A percentile compares a stretch with the other conserved stretches of the same genome.
phyloP scores from a whole-genome alignment of 2,329 filamentous ascomycete species.

The Ceratocystis papillata region DNA sequence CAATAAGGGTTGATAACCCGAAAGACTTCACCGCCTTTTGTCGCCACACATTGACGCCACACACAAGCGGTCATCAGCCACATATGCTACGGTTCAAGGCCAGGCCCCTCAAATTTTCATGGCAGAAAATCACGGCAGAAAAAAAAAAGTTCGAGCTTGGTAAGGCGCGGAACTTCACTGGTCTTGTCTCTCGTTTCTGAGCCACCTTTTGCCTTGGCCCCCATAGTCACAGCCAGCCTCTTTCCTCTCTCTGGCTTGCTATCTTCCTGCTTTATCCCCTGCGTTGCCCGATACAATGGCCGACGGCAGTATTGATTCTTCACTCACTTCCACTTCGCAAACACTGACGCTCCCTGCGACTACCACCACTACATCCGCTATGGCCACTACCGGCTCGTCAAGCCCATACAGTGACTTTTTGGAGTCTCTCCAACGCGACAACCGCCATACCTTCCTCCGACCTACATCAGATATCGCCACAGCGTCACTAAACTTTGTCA shows the following conservation, averaged over 20 bases:
- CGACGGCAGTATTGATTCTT: constrained; percentile 36
- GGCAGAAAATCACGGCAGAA: constrained; percentile 21
- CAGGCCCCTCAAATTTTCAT: constrained; percentile 23
- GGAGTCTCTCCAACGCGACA: constrained; percentile 45
- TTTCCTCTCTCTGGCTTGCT: neutral
- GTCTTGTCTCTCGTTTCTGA: neutral
- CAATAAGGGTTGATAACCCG: neutral
- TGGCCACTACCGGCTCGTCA: constrained; percentile 27
- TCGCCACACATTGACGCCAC: constrained; percentile 9
- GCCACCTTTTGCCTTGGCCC: too few relatives aligned
- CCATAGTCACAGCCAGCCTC: neutral
- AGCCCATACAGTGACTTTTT: constrained; percentile 42
- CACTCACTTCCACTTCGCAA: constrained; percentile 53
- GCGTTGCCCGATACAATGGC: constrained; percentile 24
- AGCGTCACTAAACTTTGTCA: constrained; percentile 63
- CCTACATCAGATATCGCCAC: constrained; percentile 56
- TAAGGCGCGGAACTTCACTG: neutral
- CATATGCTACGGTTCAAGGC: constrained; percentile 5
- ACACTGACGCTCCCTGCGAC: constrained; percentile 45
- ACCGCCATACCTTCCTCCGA: constrained; percentile 66
- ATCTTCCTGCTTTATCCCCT: neutral
- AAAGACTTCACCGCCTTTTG: constrained; percentile 3
- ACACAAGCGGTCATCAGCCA: constrained; percentile 11
- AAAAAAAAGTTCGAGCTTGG: constrained; percentile 23
- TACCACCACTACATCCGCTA: constrained; percentile 33